Conservation (phyloP, 495 filamentous ascomycete genomes). For the Penicillium samsonianum region DNA sequence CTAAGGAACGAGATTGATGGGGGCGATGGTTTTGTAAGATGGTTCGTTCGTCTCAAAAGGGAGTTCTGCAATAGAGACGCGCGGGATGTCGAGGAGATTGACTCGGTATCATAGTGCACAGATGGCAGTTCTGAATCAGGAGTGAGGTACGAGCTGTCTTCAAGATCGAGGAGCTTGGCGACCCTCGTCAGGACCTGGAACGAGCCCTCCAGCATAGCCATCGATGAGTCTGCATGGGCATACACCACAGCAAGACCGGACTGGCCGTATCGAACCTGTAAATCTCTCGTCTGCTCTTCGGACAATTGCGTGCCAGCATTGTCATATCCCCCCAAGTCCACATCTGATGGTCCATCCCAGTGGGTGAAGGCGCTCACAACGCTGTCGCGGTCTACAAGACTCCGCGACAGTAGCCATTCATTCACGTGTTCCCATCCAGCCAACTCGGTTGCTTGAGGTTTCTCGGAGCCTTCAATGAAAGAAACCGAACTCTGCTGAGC, state of each 20-base stretch:
- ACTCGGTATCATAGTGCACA: conserved; percentile 36
- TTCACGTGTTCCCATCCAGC: conserved; percentile 77
- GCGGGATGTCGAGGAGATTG: conserved; percentile 47
- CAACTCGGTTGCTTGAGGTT: conserved; percentile 20
- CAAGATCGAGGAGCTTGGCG: conserved; percentile 59
- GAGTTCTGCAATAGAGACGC: conserved; percentile 53
- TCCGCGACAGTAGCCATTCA: conserved; percentile 73
- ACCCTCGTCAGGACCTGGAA: conserved; percentile 63
- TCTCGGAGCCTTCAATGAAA: conserved; percentile 26
- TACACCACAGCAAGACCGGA: conserved; percentile 74
- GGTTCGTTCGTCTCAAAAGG: conserved; percentile 63
- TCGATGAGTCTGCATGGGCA: conserved; percentile 59
- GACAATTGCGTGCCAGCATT: conserved; percentile 46
- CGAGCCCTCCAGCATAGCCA: conserved; percentile 60
- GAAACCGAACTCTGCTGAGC: conserved; percentile 34
- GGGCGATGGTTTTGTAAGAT: conserved; percentile 64
- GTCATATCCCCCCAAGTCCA: conserved; percentile 74
- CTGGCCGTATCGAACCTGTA: conserved; percentile 68
- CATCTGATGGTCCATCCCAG: conserved; percentile 81
- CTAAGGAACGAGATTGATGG: conserved; percentile 64
- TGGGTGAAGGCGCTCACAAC: conserved; percentile 64
- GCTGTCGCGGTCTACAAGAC: conserved; percentile 46
- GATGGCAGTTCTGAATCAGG: conserved; percentile 28
- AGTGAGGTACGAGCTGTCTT: conserved; percentile 46
- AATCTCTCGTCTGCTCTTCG: conserved; percentile 52